Evolutionary conservation across 192 early-diverging fungal species (phyloP).

Genomic region (Geranomyces michiganensis): DNA sequence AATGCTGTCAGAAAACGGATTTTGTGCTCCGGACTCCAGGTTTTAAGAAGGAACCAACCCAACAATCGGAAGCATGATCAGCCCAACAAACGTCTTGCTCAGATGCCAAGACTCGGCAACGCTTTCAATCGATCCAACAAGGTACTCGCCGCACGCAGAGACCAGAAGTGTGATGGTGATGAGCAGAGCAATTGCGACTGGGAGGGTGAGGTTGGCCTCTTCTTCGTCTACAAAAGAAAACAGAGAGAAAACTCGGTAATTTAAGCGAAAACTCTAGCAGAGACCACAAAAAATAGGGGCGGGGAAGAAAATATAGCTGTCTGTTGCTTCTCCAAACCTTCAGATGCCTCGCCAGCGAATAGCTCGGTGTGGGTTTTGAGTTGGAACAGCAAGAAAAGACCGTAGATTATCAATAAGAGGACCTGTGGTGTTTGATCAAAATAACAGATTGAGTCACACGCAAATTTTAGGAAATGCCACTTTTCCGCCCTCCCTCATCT

Average conservation of each 20-base stretch:
- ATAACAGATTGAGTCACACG: no score
- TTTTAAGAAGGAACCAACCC: no score
- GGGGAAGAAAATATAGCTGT: no score
- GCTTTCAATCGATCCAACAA: constrained; percentile 82
- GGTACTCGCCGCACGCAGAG: constrained; percentile 80
- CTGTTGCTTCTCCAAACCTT: background rate
- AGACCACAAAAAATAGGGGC: no score
- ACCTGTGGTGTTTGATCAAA: constrained; percentile 21
- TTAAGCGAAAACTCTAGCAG: no score
- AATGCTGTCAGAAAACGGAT: no score
- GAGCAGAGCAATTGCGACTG: constrained; percentile 66
- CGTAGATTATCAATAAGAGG: constrained; percentile 52
- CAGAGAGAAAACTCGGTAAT: background rate
- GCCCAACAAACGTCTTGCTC: constrained; percentile 83
- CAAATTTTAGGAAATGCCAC: no score
- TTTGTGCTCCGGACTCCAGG: no score
- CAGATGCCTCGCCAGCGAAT: constrained; percentile 4
- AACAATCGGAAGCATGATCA: constrained; percentile 89
- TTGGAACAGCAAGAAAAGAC: constrained; percentile 75
- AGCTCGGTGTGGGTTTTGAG: constrained; percentile 77
- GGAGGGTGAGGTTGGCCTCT: constrained; percentile 35
- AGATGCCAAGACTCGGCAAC: constrained; percentile 72
- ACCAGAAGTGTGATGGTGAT: constrained; percentile 69
- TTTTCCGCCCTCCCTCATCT: no score
- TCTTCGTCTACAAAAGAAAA: constrained; percentile 21